phyloP scores from a whole-genome alignment of 2,329 filamentous ascomycete genomes.

The Davidsoniella virescens region DNA sequence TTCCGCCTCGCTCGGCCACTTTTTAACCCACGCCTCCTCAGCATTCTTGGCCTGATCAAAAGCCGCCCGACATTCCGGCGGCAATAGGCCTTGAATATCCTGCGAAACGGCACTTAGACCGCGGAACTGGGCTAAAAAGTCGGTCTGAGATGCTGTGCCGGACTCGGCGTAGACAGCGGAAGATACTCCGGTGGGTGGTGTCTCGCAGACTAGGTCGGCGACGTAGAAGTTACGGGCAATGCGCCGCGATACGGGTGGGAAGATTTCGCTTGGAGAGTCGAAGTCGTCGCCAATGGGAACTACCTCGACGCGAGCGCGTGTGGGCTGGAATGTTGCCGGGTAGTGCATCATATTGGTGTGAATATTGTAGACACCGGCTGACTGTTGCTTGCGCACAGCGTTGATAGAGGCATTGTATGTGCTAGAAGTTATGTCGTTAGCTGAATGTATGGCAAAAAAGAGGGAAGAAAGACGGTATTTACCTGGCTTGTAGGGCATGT shows the following conservation, averaged over 20 bases:
- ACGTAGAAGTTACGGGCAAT: slow-evolving; percentile 41
- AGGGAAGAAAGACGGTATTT: slow-evolving; percentile 16
- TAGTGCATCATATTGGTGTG: slow-evolving; percentile 89
- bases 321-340: slow-evolving; percentile 77
- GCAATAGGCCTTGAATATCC: slow-evolving; percentile 50
- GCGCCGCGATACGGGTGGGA: slow-evolving; percentile 31
- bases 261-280: slow-evolving; percentile 20
- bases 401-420: slow-evolving; percentile 68
- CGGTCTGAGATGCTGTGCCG: slow-evolving; percentile 22
- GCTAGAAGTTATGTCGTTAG: slow-evolving; percentile 30
- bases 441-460: not conserved
- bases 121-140: slow-evolving; percentile 36
- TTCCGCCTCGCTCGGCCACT: slow-evolving; percentile 39
- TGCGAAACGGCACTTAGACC: slow-evolving; percentile 49
- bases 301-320: slow-evolving; percentile 61
- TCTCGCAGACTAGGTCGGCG: slow-evolving; percentile 38
- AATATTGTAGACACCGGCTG: slow-evolving; percentile 72
- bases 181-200: slow-evolving; percentile 30
- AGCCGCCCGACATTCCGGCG: slow-evolving; percentile 52
- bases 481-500: slow-evolving; percentile 84
- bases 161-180: slow-evolving; percentile 25
- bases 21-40: slow-evolving; percentile 56
- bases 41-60: slow-evolving; percentile 50
- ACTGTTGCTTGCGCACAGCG: slow-evolving; percentile 49
- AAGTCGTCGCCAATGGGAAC: slow-evolving; percentile 22